phyloP scores from a whole-genome alignment of 106 monocot genomes.

The Gastrodia elata region DNA sequence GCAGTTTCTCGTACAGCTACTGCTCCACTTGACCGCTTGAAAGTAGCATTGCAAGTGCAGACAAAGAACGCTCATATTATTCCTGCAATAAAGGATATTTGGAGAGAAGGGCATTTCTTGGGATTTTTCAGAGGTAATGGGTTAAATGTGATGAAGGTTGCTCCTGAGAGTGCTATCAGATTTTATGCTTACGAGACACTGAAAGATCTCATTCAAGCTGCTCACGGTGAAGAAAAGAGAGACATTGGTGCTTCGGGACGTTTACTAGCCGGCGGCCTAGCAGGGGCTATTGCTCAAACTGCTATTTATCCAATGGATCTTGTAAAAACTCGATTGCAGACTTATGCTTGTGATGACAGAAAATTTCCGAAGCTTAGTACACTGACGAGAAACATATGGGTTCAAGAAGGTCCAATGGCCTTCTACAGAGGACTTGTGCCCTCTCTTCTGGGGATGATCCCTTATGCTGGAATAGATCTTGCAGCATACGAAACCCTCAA shows the following conservation, averaged over 20 bases:
- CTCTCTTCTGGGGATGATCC: constrained; percentile 86
- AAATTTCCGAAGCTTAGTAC: constrained; percentile 50
- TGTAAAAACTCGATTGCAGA: constrained; percentile 82
- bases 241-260: constrained; percentile 72
- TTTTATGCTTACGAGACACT: constrained; percentile 88
- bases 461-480: constrained; percentile 95
- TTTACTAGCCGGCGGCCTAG: constrained; percentile 76
- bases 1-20: constrained; percentile 88
- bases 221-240: constrained; percentile 53
- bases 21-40: constrained; percentile 89
- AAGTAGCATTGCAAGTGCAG: constrained; percentile 83
- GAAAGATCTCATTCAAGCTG: constrained; percentile 53
- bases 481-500: constrained; percentile 91
- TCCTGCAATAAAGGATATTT: constrained; percentile 72
- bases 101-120: constrained; percentile 50
- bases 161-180: constrained; percentile 91
- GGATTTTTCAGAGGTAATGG: constrained; percentile 90
- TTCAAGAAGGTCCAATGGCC: constrained; percentile 83
- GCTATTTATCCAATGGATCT: constrained; percentile 94
- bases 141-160: constrained; percentile 86
- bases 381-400: constrained; percentile 72
- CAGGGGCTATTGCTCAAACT: constrained; percentile 90
- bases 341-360: constrained; percentile 36
- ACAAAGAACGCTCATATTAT: constrained; percentile 31
- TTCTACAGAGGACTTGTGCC: constrained; percentile 87